Conservation (phyloP, 345 rosid genomes). For the Gossypioides kirkii region DNA sequence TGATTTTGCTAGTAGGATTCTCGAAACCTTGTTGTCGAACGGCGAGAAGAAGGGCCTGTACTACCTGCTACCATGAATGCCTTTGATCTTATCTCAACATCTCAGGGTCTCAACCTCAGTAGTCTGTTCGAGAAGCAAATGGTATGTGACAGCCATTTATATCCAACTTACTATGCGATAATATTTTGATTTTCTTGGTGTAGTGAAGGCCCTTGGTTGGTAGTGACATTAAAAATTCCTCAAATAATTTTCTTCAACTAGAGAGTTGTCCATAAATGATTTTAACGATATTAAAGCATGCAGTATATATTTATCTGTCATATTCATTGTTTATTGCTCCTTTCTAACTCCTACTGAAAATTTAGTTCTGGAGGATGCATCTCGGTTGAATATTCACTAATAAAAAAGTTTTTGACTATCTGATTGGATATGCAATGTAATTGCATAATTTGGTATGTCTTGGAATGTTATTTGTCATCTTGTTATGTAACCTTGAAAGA, state of each 20-base stretch:
- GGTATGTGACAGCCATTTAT: constrained; percentile 36
- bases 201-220: not conserved
- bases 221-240: not conserved
- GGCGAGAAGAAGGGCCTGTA: constrained; percentile 59
- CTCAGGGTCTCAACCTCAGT: constrained; percentile 96
- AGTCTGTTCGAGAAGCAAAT: constrained; percentile 91
- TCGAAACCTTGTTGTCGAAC: constrained; percentile 83
- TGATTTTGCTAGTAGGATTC: constrained; percentile 46
- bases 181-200: not conserved
- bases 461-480: not conserved
- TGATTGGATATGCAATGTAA: not conserved
- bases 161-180: not conserved
- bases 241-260: not conserved
- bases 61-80: constrained; percentile 95
- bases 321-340: not conserved
- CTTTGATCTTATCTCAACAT: constrained; percentile 92
- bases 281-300: not conserved
- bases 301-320: not conserved
- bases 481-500: constrained; percentile 10
- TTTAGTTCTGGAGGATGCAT: not conserved
- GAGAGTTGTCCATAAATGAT: not conserved
- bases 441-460: not conserved
- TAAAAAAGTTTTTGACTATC: not conserved
- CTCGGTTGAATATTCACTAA: not conserved
- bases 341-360: not conserved